phyloP scores from a whole-genome alignment of 2,329 filamentous ascomycete species.

The Aspergillus pseudonomiae region DNA sequence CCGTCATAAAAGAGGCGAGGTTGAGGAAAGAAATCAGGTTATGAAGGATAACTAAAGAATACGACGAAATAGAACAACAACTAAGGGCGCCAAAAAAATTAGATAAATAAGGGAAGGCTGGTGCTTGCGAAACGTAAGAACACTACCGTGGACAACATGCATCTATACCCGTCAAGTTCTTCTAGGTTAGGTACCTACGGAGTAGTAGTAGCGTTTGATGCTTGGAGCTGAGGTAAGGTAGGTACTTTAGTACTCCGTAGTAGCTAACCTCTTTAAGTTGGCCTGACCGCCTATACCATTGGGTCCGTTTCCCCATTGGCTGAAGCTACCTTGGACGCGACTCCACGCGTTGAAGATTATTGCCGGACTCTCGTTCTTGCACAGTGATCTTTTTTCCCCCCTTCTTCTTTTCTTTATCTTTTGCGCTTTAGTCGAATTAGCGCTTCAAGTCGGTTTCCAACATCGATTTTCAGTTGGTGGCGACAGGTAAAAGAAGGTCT shows the following conservation, averaged over 20 bases:
- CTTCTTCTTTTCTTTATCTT: not conserved
- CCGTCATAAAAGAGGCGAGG: not conserved
- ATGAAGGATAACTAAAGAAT: not conserved
- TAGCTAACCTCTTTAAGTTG: not conserved
- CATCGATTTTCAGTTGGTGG: not conserved
- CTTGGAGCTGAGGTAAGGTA: no score
- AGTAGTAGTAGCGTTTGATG: no score
- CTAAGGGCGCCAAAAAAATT: not conserved
- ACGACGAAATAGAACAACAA: not conserved
- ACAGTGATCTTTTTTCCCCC: not conserved
- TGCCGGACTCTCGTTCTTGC: not conserved
- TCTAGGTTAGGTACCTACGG: not conserved
- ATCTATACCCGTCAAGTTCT: not conserved
- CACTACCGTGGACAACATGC: not conserved
- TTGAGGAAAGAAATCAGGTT: not conserved
- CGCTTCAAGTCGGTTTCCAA: not conserved
- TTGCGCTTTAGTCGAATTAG: not conserved
- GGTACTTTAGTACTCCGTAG: no score
- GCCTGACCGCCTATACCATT: not conserved
- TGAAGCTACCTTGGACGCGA: conserved; percentile 18
- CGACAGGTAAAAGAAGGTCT: not conserved
- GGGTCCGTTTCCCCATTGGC: conserved; percentile 17
- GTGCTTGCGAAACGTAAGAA: not conserved
- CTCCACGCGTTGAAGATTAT: conserved; percentile 18
- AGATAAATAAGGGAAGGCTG: not conserved